Conservation (phyloP, 2,329 filamentous ascomycete genomes). For the Penicillium corylophilum region DNA sequence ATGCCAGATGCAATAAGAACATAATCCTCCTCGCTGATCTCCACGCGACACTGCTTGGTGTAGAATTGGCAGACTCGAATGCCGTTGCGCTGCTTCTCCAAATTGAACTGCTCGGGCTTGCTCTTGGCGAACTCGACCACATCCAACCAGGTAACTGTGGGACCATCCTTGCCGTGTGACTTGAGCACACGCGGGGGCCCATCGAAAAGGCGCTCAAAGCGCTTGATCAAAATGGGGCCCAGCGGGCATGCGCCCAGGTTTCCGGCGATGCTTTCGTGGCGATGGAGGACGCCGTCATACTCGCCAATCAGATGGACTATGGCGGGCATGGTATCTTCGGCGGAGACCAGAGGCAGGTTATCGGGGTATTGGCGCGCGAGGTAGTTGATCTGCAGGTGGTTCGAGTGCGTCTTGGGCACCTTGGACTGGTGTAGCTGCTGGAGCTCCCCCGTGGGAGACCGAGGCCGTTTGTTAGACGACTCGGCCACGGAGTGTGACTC, state of each 20-base stretch:
- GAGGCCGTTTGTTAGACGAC: conserved; percentile 45
- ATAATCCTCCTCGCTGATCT: conserved; percentile 87
- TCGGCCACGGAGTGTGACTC: conserved; percentile 38
- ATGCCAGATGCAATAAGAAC: conserved; percentile 79
- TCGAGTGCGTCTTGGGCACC: conserved; percentile 54
- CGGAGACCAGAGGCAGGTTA: conserved; percentile 61
- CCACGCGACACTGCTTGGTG: conserved; percentile 75
- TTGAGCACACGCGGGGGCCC: conserved; percentile 69
- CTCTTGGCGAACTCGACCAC: conserved; percentile 80
- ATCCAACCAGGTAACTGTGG: conserved; percentile 75
- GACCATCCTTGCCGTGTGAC: conserved; percentile 60
- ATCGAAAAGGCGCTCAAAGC: conserved; percentile 83
- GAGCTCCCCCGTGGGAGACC: conserved; percentile 45
- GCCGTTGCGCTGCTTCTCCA: conserved; percentile 68
- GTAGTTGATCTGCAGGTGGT: conserved; percentile 67
- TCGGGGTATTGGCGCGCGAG: conserved; percentile 62
- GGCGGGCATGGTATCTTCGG: conserved; percentile 70
- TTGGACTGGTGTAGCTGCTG: conserved; percentile 47
- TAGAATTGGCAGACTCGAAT: conserved; percentile 75
- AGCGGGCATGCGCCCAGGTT: conserved; percentile 81
- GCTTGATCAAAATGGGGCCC: conserved; percentile 78
- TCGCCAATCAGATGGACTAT: conserved; percentile 71
- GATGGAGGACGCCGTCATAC: conserved; percentile 81
- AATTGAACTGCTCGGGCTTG: conserved; percentile 73
- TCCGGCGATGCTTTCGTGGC: conserved; percentile 82